Conservation (phyloP, 2,329 filamentous ascomycete genomes). For the Beauveria australis region DNA sequence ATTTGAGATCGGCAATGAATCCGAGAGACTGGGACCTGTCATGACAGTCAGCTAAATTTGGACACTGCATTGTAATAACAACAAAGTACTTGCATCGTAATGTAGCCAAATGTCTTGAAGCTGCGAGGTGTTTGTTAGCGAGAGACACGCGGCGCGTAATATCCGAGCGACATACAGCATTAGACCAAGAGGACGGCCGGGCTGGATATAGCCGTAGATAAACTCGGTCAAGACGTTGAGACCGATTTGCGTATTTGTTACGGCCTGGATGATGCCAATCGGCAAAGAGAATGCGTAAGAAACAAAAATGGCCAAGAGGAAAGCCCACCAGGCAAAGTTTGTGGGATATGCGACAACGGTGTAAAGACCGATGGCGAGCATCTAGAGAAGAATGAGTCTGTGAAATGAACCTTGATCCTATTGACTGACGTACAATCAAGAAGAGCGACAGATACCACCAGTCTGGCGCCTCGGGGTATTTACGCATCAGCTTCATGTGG, state of each 20-base stretch:
- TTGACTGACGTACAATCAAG: slow-evolving; percentile 34
- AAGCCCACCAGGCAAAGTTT: slow-evolving; percentile 65
- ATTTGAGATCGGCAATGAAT: slow-evolving; percentile 60
- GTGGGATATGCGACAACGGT: slow-evolving; percentile 55
- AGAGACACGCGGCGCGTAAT: neutral
- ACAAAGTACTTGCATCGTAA: slow-evolving; percentile 40
- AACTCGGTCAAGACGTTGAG: slow-evolving; percentile 71
- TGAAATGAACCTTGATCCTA: neutral
- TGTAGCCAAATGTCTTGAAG: slow-evolving; percentile 56
- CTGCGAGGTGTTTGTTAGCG: slow-evolving; percentile 21
- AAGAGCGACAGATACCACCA: slow-evolving; percentile 59
- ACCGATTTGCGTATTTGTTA: slow-evolving; percentile 63
- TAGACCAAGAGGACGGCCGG: slow-evolving; percentile 60
- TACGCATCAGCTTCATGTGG: slow-evolving; percentile 56
- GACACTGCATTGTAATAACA: neutral
- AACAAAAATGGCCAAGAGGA: slow-evolving; percentile 57
- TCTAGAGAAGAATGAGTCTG: slow-evolving; percentile 26
- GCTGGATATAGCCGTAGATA: slow-evolving; percentile 66
- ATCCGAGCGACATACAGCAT: slow-evolving; percentile 49
- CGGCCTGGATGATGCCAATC: slow-evolving; percentile 61
- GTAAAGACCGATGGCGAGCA: slow-evolving; percentile 45
- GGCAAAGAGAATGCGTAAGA: slow-evolving; percentile 57
- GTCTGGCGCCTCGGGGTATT: slow-evolving; percentile 53
- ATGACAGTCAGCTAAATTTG: neutral
- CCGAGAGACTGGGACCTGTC: slow-evolving; percentile 49